Percentiles rank a stretch among this genome's conserved stretches.
These are phyloP conservation scores for Sarcodon sp. DNA, from an alignment of 768 basidiomycete genomes.

Conservation along the genomic window DNA sequence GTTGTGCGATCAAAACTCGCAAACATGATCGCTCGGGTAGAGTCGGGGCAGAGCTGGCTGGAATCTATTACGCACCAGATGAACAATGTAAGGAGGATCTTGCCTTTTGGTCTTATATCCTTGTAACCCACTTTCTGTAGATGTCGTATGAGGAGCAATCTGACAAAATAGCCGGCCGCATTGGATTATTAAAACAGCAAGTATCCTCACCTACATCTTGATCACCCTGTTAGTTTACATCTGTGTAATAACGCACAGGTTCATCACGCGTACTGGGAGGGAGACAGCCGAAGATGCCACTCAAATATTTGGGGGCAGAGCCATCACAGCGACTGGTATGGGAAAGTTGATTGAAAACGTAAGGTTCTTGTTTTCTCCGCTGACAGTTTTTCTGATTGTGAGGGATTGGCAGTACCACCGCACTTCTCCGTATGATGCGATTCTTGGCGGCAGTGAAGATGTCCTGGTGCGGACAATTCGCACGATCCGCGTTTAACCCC, in stretches of 20 bases:
- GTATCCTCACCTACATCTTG: slow-evolving; percentile 11
- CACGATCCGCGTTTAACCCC: background rate
- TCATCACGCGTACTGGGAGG: slow-evolving; percentile 50
- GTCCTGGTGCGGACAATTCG: slow-evolving; percentile 23
- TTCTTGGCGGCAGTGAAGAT: slow-evolving; percentile 71
- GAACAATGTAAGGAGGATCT: slow-evolving; percentile 50
- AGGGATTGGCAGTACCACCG: slow-evolving; percentile 49
- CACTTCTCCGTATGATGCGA: slow-evolving; percentile 75
- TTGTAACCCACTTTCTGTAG: slow-evolving; percentile 21
- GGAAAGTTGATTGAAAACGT: slow-evolving; percentile 77
- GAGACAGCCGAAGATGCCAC: slow-evolving; percentile 68
- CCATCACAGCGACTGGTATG: slow-evolving; percentile 79
- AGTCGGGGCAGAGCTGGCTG: slow-evolving; percentile 79
- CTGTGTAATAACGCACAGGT: slow-evolving; percentile 25
- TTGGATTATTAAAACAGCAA: slow-evolving; percentile 82
- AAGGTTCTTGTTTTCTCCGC: slow-evolving; percentile 12
- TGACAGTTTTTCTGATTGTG: background rate
- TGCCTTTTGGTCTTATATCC: slow-evolving; percentile 2
- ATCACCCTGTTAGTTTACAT: background rate
- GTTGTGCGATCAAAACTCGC: slow-evolving; percentile 86
- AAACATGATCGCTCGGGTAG: slow-evolving; percentile 81
- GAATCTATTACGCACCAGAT: slow-evolving; percentile 87
- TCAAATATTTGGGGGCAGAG: slow-evolving; percentile 84
- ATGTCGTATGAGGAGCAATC: slow-evolving; percentile 84
- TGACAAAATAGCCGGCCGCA: slow-evolving; percentile 75